These are phyloP conservation scores for Benincasa hispida DNA, from an alignment of 306 rosid genomes.

Conservation along the genomic window DNA sequence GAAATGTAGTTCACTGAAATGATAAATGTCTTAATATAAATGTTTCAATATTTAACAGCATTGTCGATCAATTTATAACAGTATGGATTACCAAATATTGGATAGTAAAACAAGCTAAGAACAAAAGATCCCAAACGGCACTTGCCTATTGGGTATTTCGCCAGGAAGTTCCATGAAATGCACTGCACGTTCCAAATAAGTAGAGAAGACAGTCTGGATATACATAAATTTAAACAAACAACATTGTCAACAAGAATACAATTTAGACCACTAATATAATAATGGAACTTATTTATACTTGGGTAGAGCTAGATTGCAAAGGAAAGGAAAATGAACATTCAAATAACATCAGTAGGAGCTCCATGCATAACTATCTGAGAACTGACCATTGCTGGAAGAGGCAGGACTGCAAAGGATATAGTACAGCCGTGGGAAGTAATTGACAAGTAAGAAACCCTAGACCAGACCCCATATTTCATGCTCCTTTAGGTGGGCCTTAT, in stretches of 20 bases:
- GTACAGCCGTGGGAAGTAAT: neutral
- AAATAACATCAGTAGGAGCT: neutral
- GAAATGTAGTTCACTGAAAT: conserved; percentile 83
- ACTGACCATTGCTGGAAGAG: neutral
- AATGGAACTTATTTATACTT: neutral
- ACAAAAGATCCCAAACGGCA: conserved; percentile 1
- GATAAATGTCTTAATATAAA: no score
- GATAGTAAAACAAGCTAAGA: neutral
- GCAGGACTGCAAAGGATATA: neutral
- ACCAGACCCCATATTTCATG: neutral
- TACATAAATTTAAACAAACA: conserved; percentile 10
- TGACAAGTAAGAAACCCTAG: neutral
- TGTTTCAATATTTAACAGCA: neutral
- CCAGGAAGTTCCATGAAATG: conserved; percentile 99
- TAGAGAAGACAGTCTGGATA: conserved; percentile 62
- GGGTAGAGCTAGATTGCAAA: neutral
- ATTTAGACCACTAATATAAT: neutral
- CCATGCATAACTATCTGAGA: neutral
- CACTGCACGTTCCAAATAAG: conserved; percentile 72
- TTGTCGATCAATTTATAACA: neutral
- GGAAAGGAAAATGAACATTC: neutral
- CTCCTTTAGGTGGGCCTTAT: neutral
- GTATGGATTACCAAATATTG: neutral
- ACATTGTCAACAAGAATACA: neutral
- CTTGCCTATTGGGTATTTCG: conserved; percentile 86